Conservation (phyloP, 2,329 filamentous ascomycete species). For the Colletotrichum musicola region DNA sequence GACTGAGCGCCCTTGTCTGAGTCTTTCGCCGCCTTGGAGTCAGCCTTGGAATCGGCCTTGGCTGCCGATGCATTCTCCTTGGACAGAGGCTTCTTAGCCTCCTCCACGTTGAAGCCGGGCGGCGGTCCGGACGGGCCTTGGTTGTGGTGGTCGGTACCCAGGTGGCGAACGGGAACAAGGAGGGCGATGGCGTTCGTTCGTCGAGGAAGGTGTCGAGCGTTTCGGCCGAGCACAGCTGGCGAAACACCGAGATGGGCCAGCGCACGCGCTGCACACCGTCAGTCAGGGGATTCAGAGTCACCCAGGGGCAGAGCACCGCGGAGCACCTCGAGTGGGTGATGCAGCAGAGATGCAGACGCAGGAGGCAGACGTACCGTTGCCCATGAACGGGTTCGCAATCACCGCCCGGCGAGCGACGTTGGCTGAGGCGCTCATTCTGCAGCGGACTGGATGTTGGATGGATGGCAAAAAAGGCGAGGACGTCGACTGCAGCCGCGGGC, state of each 20-base stretch:
- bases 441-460: constrained; percentile 23
- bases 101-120: constrained; percentile 90
- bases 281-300: constrained; percentile 40
- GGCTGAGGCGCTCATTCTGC: constrained; percentile 67
- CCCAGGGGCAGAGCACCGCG: background rate
- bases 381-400: constrained; percentile 65
- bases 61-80: constrained; percentile 60
- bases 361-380: constrained; percentile 56
- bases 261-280: constrained; percentile 55
- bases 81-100: constrained; percentile 86
- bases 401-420: constrained; percentile 67
- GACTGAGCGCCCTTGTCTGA: constrained; percentile 24
- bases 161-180: constrained; percentile 66
- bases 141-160: constrained; percentile 71
- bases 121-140: constrained; percentile 74
- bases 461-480: constrained; percentile 11
- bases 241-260: constrained; percentile 62
- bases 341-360: constrained; percentile 27
- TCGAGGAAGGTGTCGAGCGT: constrained; percentile 58
- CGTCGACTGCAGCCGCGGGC: too few species aligned
- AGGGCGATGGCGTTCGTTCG: constrained; percentile 67
- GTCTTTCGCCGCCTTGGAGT: constrained; percentile 46
- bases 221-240: constrained; percentile 60
- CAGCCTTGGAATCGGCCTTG: constrained; percentile 47
- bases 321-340: constrained; percentile 6